phyloP scores from a whole-genome alignment of 768 basidiomycete species.

The Astraeus odoratus region DNA sequence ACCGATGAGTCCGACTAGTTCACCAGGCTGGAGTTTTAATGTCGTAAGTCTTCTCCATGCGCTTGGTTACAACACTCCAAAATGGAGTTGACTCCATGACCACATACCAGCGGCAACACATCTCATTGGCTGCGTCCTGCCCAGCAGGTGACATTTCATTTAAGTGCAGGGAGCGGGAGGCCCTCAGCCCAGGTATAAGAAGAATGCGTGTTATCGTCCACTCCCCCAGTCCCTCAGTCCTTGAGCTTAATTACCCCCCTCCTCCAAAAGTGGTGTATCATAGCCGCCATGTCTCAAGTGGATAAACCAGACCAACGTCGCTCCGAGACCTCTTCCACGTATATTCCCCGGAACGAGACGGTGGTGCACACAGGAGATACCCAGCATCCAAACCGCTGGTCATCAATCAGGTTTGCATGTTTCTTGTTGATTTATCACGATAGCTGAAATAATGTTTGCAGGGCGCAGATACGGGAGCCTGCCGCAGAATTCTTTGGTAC shows the following conservation, averaged over 20 bases:
- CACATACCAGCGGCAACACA: too few relatives aligned
- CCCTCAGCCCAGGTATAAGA: conserved; percentile 6
- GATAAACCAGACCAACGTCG: conserved; percentile 12
- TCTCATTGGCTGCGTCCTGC: too few relatives aligned
- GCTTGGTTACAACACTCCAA: too few relatives aligned
- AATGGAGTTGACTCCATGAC: too few relatives aligned
- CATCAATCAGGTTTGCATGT: conserved; percentile 42
- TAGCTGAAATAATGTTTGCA: conserved; percentile 12
- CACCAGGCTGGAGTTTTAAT: too few relatives aligned
- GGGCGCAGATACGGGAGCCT: conserved; percentile 47
- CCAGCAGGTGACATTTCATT: too few relatives aligned
- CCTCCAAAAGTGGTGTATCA: conserved; percentile 1
- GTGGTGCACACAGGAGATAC: too few relatives aligned
- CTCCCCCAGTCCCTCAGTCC: neutral
- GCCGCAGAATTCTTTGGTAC: conserved; percentile 60
- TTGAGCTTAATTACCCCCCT: neutral
- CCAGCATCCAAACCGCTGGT: conserved; percentile 55
- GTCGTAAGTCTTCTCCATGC: too few relatives aligned
- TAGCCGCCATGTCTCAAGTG: conserved; percentile 15
- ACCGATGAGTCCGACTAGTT: too few relatives aligned
- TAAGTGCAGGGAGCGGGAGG: too few relatives aligned
- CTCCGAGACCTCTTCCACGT: conserved; percentile 16
- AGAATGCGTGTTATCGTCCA: neutral
- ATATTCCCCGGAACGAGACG: conserved; percentile 5
- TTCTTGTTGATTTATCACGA: neutral